These are phyloP conservation scores for Amesomyces nigricolor DNA, from an alignment of 2,329 filamentous ascomycete species.

Conservation along the genomic window DNA sequence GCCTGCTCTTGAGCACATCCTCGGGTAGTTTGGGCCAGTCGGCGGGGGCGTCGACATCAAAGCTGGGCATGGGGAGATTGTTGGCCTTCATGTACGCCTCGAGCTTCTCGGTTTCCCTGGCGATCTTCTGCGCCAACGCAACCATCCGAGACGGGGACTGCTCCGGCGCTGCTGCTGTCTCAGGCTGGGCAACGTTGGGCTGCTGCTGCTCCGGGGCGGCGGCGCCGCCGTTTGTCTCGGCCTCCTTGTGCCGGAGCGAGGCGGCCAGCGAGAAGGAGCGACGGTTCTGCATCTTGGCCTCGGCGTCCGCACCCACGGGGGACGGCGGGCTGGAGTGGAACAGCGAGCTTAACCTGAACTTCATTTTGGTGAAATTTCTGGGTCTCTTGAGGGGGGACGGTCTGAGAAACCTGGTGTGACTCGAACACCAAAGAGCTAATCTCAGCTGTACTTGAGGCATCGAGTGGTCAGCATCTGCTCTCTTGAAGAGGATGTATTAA, in stretches of 20 bases:
- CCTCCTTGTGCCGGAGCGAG: slow-evolving; percentile 24
- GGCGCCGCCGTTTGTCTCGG: slow-evolving; percentile 9
- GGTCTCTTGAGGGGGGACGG: no score
- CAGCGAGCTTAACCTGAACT: slow-evolving; percentile 34
- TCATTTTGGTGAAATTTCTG: slow-evolving; percentile 28
- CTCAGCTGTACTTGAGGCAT: background rate
- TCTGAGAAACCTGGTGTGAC: background rate
- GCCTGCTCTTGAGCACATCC: slow-evolving; percentile 41
- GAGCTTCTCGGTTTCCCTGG: slow-evolving; percentile 44
- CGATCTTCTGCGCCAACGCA: slow-evolving; percentile 44
- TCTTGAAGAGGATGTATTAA: background rate
- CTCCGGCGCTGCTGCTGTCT: background rate
- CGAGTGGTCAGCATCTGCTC: slow-evolving; percentile 4
- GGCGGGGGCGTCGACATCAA: slow-evolving; percentile 39
- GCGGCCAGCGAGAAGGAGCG: slow-evolving; percentile 31
- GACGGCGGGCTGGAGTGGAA: slow-evolving; percentile 28
- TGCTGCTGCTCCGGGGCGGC: background rate
- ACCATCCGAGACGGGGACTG: slow-evolving; percentile 37
- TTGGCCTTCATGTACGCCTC: slow-evolving; percentile 43
- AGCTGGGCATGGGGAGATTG: slow-evolving; percentile 38
- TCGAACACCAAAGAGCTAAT: no score
- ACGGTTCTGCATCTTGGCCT: slow-evolving; percentile 33
- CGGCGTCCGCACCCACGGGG: slow-evolving; percentile 20
- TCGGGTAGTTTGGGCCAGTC: slow-evolving; percentile 45
- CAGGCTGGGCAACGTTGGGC: background rate